Evolutionary conservation across 2,329 filamentous ascomycete species (phyloP), one percentile per base, ranked within the genome.

Genomic region (Aspergillus brunneoviolaceus): DNA sequence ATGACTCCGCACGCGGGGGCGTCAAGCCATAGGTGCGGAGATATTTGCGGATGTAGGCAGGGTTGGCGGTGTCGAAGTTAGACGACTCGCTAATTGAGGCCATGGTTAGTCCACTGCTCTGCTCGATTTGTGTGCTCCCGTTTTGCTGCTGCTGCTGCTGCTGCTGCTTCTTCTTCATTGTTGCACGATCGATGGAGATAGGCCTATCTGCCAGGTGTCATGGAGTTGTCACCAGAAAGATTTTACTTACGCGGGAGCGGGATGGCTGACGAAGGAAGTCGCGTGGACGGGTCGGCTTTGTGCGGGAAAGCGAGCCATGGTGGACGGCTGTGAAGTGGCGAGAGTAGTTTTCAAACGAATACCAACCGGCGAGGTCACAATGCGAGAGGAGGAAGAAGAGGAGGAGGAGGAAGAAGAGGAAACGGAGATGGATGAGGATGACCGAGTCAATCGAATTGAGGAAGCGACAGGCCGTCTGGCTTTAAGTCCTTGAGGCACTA

Each of bases 11-110:
- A 55, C 77, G 77, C 50, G 80, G 80, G 65, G 80, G 80, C 60
- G 79, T 81, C 60, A 82, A 72, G 55, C 80, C 80, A 66, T 82
- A 81, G 19, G 80, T 81, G 64, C 79, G 78, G 61, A 82, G 76
- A 70, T 81, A 82, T 66, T 80, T 82, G 72, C 80, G 80, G 51
- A 81, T 80, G 59, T 81, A 79, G 49, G 77, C 68, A 42, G 80
- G 79, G 66, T 81, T 79, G 61, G 80, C 78, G 51, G 80, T 82
- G 63, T 82, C 80, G 62, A 76, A 81, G 67, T 80, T 79, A 51
- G 75, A 45, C 14, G 39, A 73, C 10, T 78, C 76, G 61, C 77
- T 79, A 62, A 31, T 55, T 10, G 23, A 42, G 21, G n/a, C 48
- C 33, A 21, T 50, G 7, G 45, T 67, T 59, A 65, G 63, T 45